Percentiles rank a stretch among this genome's conserved stretches.
phyloP scores from a whole-genome alignment of 257 asterid genomes.

The Solanum boliviense region DNA sequence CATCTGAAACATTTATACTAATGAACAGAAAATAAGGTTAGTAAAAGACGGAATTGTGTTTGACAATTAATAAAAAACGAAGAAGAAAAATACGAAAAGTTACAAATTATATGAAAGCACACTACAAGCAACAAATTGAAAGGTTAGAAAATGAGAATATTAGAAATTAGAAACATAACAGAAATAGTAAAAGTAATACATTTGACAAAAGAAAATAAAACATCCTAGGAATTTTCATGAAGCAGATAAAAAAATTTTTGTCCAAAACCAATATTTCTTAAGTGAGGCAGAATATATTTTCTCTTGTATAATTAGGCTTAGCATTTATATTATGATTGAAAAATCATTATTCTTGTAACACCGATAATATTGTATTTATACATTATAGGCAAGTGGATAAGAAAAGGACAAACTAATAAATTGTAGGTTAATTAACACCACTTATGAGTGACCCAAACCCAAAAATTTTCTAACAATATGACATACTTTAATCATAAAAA shows the following conservation, averaged over 20 bases:
- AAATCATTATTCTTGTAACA: not conserved
- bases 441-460: not conserved
- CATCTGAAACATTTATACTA: too few species aligned
- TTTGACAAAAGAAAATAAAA: too few species aligned
- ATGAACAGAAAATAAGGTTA: too few species aligned
- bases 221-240: too few species aligned
- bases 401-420: not conserved
- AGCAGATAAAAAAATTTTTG: too few species aligned
- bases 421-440: not conserved
- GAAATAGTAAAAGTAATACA: too few species aligned
- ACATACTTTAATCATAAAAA: not conserved
- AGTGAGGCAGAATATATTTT: too few species aligned
- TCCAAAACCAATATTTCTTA: too few species aligned
- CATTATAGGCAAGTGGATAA: not conserved
- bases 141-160: not conserved
- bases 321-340: not conserved
- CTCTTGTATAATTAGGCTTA: not conserved
- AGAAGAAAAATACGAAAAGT: too few species aligned
- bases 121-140: not conserved
- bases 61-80: too few species aligned
- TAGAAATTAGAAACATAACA: not conserved
- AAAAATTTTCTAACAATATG: not conserved
- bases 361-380: too few species aligned
- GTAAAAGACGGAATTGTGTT: too few species aligned
- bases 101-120: not conserved